Evolutionary conservation across 768 basidiomycete genomes (phyloP).

Genomic region (Coprinellus aureogranulatus): DNA sequence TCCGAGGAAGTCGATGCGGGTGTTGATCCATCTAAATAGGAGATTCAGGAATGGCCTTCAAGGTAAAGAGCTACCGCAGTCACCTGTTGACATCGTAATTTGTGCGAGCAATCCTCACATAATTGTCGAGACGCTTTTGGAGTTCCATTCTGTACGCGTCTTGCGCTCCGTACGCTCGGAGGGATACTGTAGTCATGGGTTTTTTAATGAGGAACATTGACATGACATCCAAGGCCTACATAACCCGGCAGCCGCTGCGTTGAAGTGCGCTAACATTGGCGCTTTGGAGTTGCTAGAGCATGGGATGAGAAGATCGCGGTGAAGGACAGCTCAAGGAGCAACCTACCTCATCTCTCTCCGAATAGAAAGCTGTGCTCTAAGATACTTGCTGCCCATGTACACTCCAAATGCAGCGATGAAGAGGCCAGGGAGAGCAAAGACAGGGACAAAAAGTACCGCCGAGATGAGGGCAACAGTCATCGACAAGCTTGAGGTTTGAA

Average conservation of each 20-base stretch:
- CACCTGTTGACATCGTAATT: slow-evolving; percentile 54
- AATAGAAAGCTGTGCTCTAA: slow-evolving; percentile 46
- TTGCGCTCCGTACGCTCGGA: slow-evolving; percentile 69
- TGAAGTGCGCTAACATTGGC: slow-evolving; percentile 45
- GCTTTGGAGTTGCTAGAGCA: slow-evolving; percentile 25
- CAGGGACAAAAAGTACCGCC: slow-evolving; percentile 42
- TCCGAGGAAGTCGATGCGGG: slow-evolving; percentile 64
- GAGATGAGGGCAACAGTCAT: slow-evolving; percentile 43
- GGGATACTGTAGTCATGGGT: slow-evolving; percentile 38
- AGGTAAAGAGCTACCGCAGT: too few species aligned
- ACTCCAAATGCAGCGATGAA: slow-evolving; percentile 41
- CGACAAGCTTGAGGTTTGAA: slow-evolving; percentile 28
- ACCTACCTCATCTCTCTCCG: slow-evolving; percentile 46
- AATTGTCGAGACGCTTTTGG: slow-evolving; percentile 53
- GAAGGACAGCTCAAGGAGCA: neutral
- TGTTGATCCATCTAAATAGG: too few species aligned
- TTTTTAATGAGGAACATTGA: neutral
- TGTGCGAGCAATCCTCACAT: slow-evolving; percentile 40
- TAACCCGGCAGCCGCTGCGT: slow-evolving; percentile 51
- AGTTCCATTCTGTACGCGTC: slow-evolving; percentile 47
- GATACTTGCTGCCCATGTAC: slow-evolving; percentile 41
- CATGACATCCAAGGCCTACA: slow-evolving; percentile 31
- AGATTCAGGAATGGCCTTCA: too few species aligned
- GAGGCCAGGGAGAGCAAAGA: slow-evolving; percentile 45
- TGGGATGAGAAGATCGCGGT: neutral